Evolutionary conservation across 208 protist genomes (phyloP).

Genomic region (Balamuthia mandrillaris): DNA sequence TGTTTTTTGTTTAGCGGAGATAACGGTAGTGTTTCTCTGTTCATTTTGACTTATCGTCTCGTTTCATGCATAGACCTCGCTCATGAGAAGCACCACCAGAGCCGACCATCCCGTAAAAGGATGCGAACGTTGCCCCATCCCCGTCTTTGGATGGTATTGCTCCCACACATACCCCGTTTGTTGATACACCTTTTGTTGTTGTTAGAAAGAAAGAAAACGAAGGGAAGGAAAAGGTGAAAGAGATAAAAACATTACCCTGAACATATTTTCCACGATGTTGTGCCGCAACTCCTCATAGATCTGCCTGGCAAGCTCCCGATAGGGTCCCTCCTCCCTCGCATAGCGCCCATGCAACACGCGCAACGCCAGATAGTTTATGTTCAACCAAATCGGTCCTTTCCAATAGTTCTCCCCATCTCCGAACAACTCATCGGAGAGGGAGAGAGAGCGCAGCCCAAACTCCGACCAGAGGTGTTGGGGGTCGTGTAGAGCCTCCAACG

Average conservation of each 20-base stretch:
- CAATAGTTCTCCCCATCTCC: constrained; percentile 79
- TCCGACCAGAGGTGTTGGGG: constrained; percentile 36
- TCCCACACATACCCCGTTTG: constrained; percentile 71
- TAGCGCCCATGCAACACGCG: constrained; percentile 56
- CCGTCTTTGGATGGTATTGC: constrained; percentile 69
- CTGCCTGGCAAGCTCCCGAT: not conserved
- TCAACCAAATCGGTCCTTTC: constrained; percentile 81
- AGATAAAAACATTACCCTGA: not conserved
- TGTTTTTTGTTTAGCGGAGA: too few relatives aligned
- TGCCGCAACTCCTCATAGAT: constrained; percentile 58
- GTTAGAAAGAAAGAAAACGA: not conserved
- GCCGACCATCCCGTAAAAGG: constrained; percentile 80
- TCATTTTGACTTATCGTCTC: too few relatives aligned
- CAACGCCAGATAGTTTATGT: constrained; percentile 80
- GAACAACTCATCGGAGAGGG: constrained; percentile 31
- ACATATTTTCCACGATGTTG: constrained; percentile 66
- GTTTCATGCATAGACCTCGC: constrained; percentile 13
- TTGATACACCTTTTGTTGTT: constrained; percentile 7
- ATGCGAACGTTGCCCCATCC: constrained; percentile 64
- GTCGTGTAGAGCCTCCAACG: constrained; percentile 50
- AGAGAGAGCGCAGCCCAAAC: constrained; percentile 29
- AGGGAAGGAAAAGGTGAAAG: not conserved
- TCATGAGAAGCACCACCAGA: constrained; percentile 68
- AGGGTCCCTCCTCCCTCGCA: not conserved
- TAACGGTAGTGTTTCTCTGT: too few relatives aligned